Base-by-base conservation (phyloP, 306 rosid genomes). In the Oemleria cerasiformis region DNA sequence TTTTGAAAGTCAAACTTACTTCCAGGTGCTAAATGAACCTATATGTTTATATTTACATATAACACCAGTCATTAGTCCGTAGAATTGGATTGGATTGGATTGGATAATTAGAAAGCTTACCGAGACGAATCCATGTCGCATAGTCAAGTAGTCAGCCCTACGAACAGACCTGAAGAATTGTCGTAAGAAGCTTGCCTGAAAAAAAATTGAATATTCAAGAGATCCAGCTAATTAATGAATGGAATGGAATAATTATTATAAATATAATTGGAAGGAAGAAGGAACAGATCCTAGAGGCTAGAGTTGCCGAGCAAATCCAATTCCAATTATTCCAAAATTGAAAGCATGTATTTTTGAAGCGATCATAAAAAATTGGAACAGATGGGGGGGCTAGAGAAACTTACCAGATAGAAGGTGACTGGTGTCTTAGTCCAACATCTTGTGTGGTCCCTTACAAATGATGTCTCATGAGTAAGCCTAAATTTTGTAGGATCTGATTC, bases 1-100 rank as follows among this genome's bases (percentile, higher is more conserved):
- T 94, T 94, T 68, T 94, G 98, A 77, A 94, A 94, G 83, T 94
- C 85, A 75, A 94, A 94, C 77, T 89, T 94, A 78, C 97, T 91
- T 69, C 97, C 97, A 4, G 98, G 95, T 53, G 96, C 91, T 78
- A 94, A 88, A 81, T 94, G 98, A 43, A 94, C 98, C 98, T 94
- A 75, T 34, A 19, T 4, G 8, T 45, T 9, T 45, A 4, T 15
- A 45, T 10, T 10, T 0, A 77, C 2, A 25, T 25, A 25, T 25
- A 25, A 25, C 1, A 25, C 30, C 30, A 25, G 2, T 25, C 30
- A 25, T 25, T 25, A 25, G 30, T 2, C 1, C 1, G 30, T 25
- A 1, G 36, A 30, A 4, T 30, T 0, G 3, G 36, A 30, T 30
- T 30, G 3, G 36, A 30, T 30, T 30, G 2, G 36, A 30, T 30